Conservation (phyloP, 192 early-diverging fungal species). For the Geosiphon pyriformis region DNA sequence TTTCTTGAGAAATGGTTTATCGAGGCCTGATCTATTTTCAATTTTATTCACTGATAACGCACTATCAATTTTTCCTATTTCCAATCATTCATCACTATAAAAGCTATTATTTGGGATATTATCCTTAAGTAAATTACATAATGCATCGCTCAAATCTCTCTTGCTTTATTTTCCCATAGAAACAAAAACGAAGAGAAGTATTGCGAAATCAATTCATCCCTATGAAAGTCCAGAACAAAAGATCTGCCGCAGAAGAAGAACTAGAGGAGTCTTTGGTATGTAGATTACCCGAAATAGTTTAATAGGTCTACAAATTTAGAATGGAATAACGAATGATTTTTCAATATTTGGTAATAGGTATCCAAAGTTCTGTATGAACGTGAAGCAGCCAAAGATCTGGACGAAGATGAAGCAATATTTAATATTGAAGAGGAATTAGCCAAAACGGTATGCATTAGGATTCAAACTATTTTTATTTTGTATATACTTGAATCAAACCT, state of each 20-base stretch:
- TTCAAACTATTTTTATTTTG: conserved; percentile 14
- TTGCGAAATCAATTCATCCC: conserved; percentile 51
- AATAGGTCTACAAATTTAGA: no score
- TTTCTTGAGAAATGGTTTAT: neutral
- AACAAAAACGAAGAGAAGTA: conserved; percentile 48
- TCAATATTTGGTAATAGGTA: conserved; percentile 19
- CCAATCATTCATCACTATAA: no score
- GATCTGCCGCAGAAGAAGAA: conserved; percentile 28
- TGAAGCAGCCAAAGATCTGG: conserved; percentile 68
- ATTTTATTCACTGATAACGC: neutral
- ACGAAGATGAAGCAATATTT: conserved; percentile 75
- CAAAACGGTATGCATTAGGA: conserved; percentile 33
- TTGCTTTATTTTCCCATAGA: no score
- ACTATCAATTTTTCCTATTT: no score
- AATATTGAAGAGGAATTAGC: conserved; percentile 67
- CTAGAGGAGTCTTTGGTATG: conserved; percentile 33
- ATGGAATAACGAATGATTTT: no score
- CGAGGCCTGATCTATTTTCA: neutral
- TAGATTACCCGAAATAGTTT: no score
- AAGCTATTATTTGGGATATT: no score
- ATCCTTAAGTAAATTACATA: no score
- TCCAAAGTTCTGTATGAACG: conserved; percentile 60
- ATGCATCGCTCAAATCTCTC: no score
- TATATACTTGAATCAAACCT: neutral
- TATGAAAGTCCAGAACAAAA: conserved; percentile 33